These are phyloP conservation scores for Tillandsia fasciculata DNA, from an alignment of 176 grass and related monocot species.

Conservation along the genomic window DNA sequence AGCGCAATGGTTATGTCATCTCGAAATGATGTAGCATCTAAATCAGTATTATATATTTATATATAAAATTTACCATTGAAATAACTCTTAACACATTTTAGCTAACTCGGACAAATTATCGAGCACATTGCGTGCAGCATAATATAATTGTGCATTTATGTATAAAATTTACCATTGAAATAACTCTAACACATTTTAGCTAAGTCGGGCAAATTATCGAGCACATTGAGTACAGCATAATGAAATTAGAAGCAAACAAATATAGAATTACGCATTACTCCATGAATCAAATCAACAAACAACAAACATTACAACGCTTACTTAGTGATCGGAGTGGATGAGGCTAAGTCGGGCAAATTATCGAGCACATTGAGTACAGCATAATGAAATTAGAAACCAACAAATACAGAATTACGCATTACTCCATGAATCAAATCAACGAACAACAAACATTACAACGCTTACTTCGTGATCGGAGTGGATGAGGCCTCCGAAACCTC, in stretches of 20 bases:
- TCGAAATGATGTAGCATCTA: too few relatives aligned
- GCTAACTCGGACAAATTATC: conserved; percentile 12
- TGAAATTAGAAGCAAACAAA: not conserved
- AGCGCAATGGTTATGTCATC: too few relatives aligned
- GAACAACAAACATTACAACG: not conserved
- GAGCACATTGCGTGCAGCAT: conserved; percentile 15
- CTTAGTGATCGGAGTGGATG: not conserved
- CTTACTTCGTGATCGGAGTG: conserved; percentile 11
- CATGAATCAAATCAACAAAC: not conserved
- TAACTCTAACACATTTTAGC: not conserved
- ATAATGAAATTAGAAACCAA: not conserved
- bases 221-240: conserved; percentile 12
- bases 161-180: not conserved
- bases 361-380: conserved; percentile 16
- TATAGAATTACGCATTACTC: not conserved
- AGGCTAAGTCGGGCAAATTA: conserved; percentile 7
- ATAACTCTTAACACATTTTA: not conserved
- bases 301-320: not conserved
- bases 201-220: conserved; percentile 15
- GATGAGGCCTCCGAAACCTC: conserved; percentile 5
- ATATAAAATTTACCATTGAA: not conserved
- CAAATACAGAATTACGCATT: not conserved
- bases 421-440: not conserved
- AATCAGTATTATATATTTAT: too few relatives aligned
- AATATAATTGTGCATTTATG: not conserved